Evolutionary conservation across 1,139 yeast species (phyloP).

Genomic region (Yamadazyma dushanensis): DNA sequence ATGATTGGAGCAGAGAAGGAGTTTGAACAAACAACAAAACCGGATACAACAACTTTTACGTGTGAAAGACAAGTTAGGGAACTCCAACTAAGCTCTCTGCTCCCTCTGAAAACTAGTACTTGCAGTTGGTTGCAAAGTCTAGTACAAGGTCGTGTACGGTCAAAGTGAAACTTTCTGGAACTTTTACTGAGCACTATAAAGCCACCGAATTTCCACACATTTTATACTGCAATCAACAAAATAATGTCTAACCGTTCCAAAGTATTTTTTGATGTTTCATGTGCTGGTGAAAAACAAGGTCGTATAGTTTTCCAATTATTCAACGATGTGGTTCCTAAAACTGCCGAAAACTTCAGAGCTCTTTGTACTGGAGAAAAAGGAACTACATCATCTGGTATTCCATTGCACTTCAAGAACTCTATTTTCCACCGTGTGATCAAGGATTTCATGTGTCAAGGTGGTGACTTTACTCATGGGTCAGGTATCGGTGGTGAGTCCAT

Average conservation of each 20-base stretch:
- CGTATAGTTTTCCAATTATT: constrained; percentile 75
- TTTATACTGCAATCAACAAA: neutral
- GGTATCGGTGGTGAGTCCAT: constrained; percentile 97
- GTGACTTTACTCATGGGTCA: constrained; percentile 86
- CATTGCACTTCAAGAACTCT: constrained; percentile 74
- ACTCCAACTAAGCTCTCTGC: too few species aligned
- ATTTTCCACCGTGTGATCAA: constrained; percentile 91
- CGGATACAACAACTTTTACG: too few species aligned
- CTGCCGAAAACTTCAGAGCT: constrained; percentile 90
- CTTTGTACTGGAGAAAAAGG: constrained; percentile 92
- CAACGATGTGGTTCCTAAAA: constrained; percentile 83
- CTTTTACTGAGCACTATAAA: constrained; percentile 1
- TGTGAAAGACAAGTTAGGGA: too few species aligned
- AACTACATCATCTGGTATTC: constrained; percentile 58
- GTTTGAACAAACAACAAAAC: too few species aligned
- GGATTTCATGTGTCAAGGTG: constrained; percentile 93
- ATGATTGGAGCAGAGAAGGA: too few species aligned
- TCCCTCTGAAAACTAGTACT: too few species aligned
- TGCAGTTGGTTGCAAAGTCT: neutral
- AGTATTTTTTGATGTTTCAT: constrained; percentile 74
- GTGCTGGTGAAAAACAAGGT: constrained; percentile 66
- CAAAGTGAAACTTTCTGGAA: constrained; percentile 3
- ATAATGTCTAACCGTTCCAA: constrained; percentile 30
- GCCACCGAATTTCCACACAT: neutral
- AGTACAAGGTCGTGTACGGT: constrained; percentile 4